phyloP scores from a whole-genome alignment of 2,329 filamentous ascomycete species.

The Fusarium caatingaense region DNA sequence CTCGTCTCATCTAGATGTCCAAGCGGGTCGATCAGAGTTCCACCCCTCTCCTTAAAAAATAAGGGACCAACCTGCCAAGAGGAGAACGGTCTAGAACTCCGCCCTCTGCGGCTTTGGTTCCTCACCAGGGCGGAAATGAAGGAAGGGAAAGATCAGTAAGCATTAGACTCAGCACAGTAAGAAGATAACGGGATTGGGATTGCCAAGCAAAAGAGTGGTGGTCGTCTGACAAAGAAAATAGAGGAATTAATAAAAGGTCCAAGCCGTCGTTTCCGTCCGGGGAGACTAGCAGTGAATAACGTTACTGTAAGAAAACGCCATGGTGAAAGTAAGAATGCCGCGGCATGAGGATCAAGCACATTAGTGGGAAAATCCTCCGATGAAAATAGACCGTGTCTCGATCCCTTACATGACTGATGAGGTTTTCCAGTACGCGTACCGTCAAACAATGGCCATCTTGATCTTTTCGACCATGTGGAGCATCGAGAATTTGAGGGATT shows the following conservation, averaged over 20 bases:
- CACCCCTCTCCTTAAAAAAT: conserved; percentile 20
- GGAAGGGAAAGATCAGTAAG: conserved; percentile 13
- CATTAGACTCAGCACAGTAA: conserved; percentile 6
- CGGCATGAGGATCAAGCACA: conserved; percentile 14
- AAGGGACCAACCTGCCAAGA: conserved; percentile 33
- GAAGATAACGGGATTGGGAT: background rate
- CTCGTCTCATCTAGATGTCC: conserved; percentile 10
- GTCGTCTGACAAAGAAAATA: conserved; percentile 33
- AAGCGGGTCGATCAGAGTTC: conserved; percentile 24
- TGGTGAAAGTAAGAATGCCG: conserved; percentile 22
- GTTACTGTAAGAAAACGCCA: conserved; percentile 10
- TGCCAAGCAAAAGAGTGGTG: conserved; percentile 16
- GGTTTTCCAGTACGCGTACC: background rate
- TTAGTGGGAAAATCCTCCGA: conserved; percentile 4
- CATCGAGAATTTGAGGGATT: conserved; percentile 5
- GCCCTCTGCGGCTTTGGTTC: conserved; percentile 13
- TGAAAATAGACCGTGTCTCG: conserved; percentile 1
- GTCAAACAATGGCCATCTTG: background rate
- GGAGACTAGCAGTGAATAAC: background rate
- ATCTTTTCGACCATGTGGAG: background rate
- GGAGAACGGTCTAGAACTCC: conserved; percentile 28
- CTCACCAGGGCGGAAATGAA: conserved; percentile 13
- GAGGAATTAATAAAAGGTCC: background rate
- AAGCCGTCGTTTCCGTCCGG: conserved; percentile 24
- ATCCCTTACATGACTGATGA: conserved; percentile 28